Evolutionary conservation across 352 stramenopile species (phyloP).

Genomic region (Phytophthora syringae): DNA sequence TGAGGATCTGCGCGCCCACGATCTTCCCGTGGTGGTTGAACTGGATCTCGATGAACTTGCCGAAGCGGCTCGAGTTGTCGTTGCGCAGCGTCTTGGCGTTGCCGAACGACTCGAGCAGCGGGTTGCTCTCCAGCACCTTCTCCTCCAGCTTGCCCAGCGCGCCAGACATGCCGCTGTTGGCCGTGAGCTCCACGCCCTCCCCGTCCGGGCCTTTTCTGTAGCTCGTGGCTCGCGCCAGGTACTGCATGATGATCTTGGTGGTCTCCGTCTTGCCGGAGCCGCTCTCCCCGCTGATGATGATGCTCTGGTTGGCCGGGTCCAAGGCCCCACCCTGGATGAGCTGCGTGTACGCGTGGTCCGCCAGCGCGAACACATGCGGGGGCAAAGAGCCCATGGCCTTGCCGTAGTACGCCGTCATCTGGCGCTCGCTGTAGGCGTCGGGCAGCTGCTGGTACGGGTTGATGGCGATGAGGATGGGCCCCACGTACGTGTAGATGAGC

Average conservation of each 20-base stretch:
- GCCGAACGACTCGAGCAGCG: slow-evolving; percentile 90
- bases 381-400: slow-evolving; percentile 81
- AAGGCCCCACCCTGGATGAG: slow-evolving; percentile 85
- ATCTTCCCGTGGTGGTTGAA: slow-evolving; percentile 95
- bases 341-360: slow-evolving; percentile 90
- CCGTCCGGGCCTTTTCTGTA: slow-evolving; percentile 57
- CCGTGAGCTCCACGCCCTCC: slow-evolving; percentile 41
- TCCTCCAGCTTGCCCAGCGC: slow-evolving; percentile 88
- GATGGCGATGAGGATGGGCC: slow-evolving; percentile 91
- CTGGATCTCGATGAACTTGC: slow-evolving; percentile 98
- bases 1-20: slow-evolving; percentile 90
- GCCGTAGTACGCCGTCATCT: slow-evolving; percentile 92
- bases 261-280: slow-evolving; percentile 92
- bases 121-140: slow-evolving; percentile 89
- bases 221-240: slow-evolving; percentile 80
- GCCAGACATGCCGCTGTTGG: slow-evolving; percentile 88
- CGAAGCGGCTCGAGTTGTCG: slow-evolving; percentile 97
- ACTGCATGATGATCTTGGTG: slow-evolving; percentile 94
- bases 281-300: slow-evolving; percentile 94
- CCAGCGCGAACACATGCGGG: slow-evolving; percentile 92
- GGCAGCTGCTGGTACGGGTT: slow-evolving; percentile 92
- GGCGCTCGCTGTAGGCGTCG: slow-evolving; percentile 72
- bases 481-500: slow-evolving; percentile 95
- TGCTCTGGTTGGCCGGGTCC: slow-evolving; percentile 89
- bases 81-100: slow-evolving; percentile 96